phyloP scores from a whole-genome alignment of 768 basidiomycete species.

The Gautieria morchelliformis region DNA sequence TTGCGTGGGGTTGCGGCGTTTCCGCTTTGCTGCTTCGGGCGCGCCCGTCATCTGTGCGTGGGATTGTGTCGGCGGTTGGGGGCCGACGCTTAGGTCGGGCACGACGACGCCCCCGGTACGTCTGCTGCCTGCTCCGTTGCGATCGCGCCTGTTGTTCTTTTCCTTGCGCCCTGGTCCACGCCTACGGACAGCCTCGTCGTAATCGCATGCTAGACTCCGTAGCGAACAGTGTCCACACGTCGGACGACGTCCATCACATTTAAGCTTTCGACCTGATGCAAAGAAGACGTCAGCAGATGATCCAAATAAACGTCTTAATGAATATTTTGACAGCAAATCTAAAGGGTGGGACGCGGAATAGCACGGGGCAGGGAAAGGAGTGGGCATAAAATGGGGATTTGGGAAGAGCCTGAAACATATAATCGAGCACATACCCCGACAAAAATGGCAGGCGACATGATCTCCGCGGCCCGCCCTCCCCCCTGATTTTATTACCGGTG shows the following conservation, averaged over 20 bases:
- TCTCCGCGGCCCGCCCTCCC: constrained; percentile 4
- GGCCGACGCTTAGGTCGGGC: not conserved
- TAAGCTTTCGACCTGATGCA: constrained; percentile 58
- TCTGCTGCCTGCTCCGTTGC: not conserved
- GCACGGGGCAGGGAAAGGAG: not conserved
- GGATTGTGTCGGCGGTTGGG: not conserved
- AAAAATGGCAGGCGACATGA: constrained; percentile 67
- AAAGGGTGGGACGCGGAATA: not conserved
- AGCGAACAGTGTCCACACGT: constrained; percentile 52
- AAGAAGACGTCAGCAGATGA: constrained; percentile 1
- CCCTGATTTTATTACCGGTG: not conserved
- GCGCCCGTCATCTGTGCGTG: not conserved
- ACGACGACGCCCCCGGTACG: not conserved
- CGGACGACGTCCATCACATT: constrained; percentile 60
- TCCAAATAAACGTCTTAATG: too few species aligned
- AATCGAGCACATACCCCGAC: constrained; percentile 44
- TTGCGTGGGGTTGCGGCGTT: not conserved
- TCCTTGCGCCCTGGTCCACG: constrained; percentile 72
- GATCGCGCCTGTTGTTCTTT: constrained; percentile 32
- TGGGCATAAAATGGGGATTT: not conserved
- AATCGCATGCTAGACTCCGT: constrained; percentile 43
- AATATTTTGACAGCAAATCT: too few species aligned
- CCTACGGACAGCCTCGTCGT: constrained; percentile 41
- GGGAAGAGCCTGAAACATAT: not conserved
- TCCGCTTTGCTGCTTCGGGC: not conserved